phyloP scores from a whole-genome alignment of 768 basidiomycete species.

The Tulasnella sp. region DNA sequence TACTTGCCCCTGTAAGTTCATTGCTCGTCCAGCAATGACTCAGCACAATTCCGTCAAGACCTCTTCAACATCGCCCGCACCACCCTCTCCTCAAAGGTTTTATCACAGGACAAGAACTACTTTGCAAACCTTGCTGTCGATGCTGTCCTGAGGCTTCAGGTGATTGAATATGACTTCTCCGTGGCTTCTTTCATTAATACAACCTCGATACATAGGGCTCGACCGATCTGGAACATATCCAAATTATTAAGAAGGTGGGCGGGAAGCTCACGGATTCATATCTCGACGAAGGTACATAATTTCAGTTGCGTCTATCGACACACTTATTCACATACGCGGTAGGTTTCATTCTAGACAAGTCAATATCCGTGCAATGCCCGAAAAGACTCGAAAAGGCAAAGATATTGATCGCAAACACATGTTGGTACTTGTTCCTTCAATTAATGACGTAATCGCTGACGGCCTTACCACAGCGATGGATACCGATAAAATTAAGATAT shows the following conservation, averaged over 20 bases:
- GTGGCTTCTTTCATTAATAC: not conserved
- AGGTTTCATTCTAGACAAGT: slow-evolving; percentile 98
- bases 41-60: slow-evolving; percentile 70
- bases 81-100: slow-evolving; percentile 90
- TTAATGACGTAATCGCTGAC: not conserved
- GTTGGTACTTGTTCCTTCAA: slow-evolving; percentile 37
- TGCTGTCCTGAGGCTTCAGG: slow-evolving; percentile 87
- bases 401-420: slow-evolving; percentile 97
- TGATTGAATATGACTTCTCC: slow-evolving; percentile 22
- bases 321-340: not conserved
- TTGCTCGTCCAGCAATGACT: slow-evolving; percentile 46
- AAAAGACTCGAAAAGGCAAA: slow-evolving; percentile 91
- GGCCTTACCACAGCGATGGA: slow-evolving; percentile 69
- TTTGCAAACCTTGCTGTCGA: slow-evolving; percentile 97
- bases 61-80: slow-evolving; percentile 95
- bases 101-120: slow-evolving; percentile 94
- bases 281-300: slow-evolving; percentile 73
- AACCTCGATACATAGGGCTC: slow-evolving; percentile 55
- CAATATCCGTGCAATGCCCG: slow-evolving; percentile 86
- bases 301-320: not conserved
- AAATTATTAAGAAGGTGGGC: slow-evolving; percentile 99
- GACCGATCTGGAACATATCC: slow-evolving; percentile 93
- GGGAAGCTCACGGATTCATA: slow-evolving; percentile 98
- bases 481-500: slow-evolving; percentile 99
- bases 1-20: not conserved